phyloP scores from a whole-genome alignment of 495 filamentous ascomycete genomes.

The Chaetomium fimeti region DNA sequence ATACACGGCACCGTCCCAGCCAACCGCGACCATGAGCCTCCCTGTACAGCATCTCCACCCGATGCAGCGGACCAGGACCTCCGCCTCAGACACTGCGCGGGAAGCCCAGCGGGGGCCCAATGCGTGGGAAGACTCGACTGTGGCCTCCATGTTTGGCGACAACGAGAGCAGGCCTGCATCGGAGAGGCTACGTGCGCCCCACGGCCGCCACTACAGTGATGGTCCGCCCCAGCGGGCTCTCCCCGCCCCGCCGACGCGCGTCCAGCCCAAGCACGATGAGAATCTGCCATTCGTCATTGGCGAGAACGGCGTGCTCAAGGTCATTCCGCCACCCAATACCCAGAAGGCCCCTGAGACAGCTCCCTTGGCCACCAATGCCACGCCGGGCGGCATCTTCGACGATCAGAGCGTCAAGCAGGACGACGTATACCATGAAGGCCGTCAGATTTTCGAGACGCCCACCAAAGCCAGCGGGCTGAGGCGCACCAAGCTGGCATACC shows the following conservation, averaged over 20 bases:
- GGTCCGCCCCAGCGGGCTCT: slow-evolving; percentile 12
- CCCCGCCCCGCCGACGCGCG: slow-evolving; percentile 13
- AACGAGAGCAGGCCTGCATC: slow-evolving; percentile 33
- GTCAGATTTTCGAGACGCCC: slow-evolving; percentile 30
- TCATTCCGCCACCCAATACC: slow-evolving; percentile 25
- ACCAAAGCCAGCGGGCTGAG: slow-evolving; percentile 30
- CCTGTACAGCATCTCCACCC: slow-evolving; percentile 31
- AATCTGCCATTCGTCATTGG: slow-evolving; percentile 37
- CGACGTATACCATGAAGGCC: slow-evolving; percentile 30
- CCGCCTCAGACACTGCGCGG: slow-evolving; percentile 33
- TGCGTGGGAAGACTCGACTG: slow-evolving; percentile 42
- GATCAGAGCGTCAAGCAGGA: slow-evolving; percentile 28
- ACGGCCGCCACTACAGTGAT: slow-evolving; percentile 34
- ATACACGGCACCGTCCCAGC: slow-evolving; percentile 18
- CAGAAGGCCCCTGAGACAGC: slow-evolving; percentile 17
- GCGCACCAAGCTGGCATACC: slow-evolving; percentile 29
- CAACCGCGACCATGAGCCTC: slow-evolving; percentile 26
- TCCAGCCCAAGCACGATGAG: slow-evolving; percentile 26
- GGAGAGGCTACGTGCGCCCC: slow-evolving; percentile 32
- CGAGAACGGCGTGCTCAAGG: slow-evolving; percentile 37
- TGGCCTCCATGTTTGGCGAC: slow-evolving; percentile 41
- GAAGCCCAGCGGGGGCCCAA: slow-evolving; percentile 28
- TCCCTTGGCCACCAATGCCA: slow-evolving; percentile 12
- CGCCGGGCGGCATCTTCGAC: slow-evolving; percentile 22
- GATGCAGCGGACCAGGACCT: slow-evolving; percentile 35